These are phyloP conservation scores for Sugiyamaella grinbergsii DNA, from an alignment of 1,139 yeast species.

Conservation along the genomic window DNA sequence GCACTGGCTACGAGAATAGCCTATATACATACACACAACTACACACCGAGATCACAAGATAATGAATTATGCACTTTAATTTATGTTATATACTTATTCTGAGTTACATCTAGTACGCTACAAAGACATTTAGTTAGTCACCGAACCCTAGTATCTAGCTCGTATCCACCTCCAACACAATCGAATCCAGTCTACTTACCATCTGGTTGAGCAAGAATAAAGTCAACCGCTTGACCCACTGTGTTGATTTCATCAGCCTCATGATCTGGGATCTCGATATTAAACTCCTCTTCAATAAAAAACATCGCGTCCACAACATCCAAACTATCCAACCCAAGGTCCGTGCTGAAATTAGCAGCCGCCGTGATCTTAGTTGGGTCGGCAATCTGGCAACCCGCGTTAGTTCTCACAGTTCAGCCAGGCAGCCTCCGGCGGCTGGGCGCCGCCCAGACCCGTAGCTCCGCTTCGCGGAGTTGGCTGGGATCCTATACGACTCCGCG, in stretches of 20 bases:
- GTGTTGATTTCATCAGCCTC: constrained; percentile 86
- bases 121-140: no score
- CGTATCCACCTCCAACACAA: no score
- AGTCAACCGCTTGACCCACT: constrained; percentile 82
- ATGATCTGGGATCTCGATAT: constrained; percentile 77
- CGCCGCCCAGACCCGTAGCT: no score
- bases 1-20: no score
- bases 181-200: constrained; percentile 35
- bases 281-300: constrained; percentile 76
- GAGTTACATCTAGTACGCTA: no score
- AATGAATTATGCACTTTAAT: no score
- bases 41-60: no score
- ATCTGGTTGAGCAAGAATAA: constrained; percentile 72
- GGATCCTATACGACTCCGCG: not conserved
- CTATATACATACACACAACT: no score
- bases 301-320: constrained; percentile 87
- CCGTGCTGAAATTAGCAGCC: constrained; percentile 64
- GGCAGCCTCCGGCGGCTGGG: no score
- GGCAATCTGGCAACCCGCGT: constrained; percentile 48
- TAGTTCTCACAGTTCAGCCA: not conserved
- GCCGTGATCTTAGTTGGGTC: constrained; percentile 51
- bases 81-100: no score
- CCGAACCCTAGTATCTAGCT: no score
- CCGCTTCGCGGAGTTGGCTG: not conserved
- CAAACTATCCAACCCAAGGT: constrained; percentile 82